Conservation (phyloP, 1,139 yeast genomes). For the Sugiyamaella neomexicana region DNA sequence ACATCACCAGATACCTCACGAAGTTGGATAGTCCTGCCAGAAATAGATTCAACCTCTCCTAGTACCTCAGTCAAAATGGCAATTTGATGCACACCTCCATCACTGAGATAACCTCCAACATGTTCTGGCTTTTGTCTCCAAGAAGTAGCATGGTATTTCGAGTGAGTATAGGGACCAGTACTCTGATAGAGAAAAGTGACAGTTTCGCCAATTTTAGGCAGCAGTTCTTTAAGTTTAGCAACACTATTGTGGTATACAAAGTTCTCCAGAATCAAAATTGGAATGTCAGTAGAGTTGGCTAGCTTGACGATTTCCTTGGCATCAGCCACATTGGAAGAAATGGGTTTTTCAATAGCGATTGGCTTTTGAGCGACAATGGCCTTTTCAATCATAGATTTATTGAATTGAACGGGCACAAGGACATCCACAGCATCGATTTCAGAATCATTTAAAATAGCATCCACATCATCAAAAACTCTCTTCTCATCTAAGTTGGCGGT, state of each 20-base stretch:
- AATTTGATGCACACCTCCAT: conserved; percentile 94
- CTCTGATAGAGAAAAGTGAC: conserved; percentile 75
- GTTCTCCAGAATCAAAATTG: conserved; percentile 79
- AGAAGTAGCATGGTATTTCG: conserved; percentile 57
- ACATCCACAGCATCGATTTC: conserved; percentile 77
- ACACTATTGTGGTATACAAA: conserved; percentile 72
- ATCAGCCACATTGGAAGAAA: conserved; percentile 79
- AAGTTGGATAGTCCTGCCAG: conserved; percentile 74
- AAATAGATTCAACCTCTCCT: conserved; percentile 67
- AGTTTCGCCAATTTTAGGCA: conserved; percentile 72
- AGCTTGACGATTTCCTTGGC: conserved; percentile 75
- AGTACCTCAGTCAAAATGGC: conserved; percentile 82
- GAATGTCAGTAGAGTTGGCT: conserved; percentile 57
- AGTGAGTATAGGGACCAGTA: conserved; percentile 73
- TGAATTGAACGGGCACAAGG: conserved; percentile 80
- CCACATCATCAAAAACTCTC: conserved; percentile 65
- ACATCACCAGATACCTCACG: conserved; percentile 75
- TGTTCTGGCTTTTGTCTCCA: conserved; percentile 93
- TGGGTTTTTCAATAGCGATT: conserved; percentile 81
- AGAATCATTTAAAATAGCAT: conserved; percentile 61
- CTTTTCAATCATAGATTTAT: conserved; percentile 60
- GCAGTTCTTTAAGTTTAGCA: conserved; percentile 50
- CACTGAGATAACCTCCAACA: conserved; percentile 86
- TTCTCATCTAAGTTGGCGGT: conserved; percentile 50
- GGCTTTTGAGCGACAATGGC: conserved; percentile 75